A percentile compares a stretch with the other conserved stretches of the same genome.
Conservation (phyloP, 192 early-diverging fungal species). For the Allomyces macrogynus region DNA sequence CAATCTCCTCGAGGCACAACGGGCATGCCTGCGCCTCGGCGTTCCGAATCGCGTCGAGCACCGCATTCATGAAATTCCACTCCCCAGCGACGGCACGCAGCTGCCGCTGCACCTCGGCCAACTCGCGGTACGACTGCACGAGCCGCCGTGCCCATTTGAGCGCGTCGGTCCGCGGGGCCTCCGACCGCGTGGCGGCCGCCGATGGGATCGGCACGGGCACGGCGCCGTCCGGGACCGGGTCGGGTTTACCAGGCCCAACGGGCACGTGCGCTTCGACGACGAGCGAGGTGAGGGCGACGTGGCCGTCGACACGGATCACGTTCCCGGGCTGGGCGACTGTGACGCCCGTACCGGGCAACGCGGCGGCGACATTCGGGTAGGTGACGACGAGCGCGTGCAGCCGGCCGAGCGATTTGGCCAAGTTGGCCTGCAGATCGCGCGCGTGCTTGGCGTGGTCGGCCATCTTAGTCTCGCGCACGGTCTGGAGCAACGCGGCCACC, state of each 20-base stretch:
- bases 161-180: no score
- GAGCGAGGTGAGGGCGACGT: no score
- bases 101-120: neutral
- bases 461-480: neutral
- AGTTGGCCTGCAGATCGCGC: neutral
- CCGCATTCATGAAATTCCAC: neutral
- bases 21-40: neutral
- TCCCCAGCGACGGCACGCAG: neutral
- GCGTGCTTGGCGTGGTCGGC: neutral
- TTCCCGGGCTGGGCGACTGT: no score
- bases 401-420: neutral
- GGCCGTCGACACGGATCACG: no score
- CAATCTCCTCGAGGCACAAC: neutral
- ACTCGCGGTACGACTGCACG: neutral
- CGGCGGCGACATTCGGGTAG: neutral
- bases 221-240: no score
- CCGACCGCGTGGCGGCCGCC: no score
- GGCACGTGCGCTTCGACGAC: no score
- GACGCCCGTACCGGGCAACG: no score
- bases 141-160: no score
- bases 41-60: neutral
- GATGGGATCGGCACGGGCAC: no score
- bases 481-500: neutral
- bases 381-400: neutral
- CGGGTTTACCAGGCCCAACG: no score